Evolutionary conservation across 202 grass and related monocot genomes (phyloP).

Genomic region (Dendrocalamus latiflorus): DNA sequence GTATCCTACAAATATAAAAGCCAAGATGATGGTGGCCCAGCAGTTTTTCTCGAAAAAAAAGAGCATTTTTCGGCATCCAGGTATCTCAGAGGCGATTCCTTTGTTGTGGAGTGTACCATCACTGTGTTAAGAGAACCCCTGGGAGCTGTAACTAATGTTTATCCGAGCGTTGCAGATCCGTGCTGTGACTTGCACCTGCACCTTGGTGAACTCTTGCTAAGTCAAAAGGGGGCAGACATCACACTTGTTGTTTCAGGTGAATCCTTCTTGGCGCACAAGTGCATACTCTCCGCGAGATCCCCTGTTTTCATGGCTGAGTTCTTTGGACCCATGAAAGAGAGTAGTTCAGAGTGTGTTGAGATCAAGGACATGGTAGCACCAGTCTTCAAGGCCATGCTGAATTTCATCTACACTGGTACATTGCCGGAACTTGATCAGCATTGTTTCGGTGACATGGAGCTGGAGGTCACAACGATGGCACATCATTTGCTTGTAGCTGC

Average conservation of each 20-base stretch:
- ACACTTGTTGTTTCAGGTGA: conserved; percentile 4
- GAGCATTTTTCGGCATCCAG: neutral
- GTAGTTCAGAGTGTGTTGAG: conserved; percentile 1
- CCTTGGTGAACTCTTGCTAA: conserved; percentile 10
- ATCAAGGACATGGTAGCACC: no score
- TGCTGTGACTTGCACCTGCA: neutral
- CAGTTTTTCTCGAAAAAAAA: neutral
- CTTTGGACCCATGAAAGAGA: conserved; percentile 23
- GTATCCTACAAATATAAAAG: neutral
- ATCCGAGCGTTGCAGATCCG: neutral
- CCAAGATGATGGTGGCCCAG: neutral
- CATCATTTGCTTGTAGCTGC: neutral
- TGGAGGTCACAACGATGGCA: no score
- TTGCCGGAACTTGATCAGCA: no score
- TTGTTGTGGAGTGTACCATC: conserved; percentile 10
- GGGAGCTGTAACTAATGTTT: neutral
- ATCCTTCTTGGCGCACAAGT: conserved; percentile 20
- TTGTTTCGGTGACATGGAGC: no score
- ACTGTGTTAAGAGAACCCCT: neutral
- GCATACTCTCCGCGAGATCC: neutral
- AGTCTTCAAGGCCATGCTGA: no score
- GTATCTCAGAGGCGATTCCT: neutral
- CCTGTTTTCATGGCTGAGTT: conserved; percentile 20
- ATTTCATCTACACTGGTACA: no score
- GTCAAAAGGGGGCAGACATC: conserved; percentile 11